These are phyloP conservation scores for Coemansia sp. DNA, from an alignment of 192 early-diverging fungal genomes.

Conservation along the genomic window DNA sequence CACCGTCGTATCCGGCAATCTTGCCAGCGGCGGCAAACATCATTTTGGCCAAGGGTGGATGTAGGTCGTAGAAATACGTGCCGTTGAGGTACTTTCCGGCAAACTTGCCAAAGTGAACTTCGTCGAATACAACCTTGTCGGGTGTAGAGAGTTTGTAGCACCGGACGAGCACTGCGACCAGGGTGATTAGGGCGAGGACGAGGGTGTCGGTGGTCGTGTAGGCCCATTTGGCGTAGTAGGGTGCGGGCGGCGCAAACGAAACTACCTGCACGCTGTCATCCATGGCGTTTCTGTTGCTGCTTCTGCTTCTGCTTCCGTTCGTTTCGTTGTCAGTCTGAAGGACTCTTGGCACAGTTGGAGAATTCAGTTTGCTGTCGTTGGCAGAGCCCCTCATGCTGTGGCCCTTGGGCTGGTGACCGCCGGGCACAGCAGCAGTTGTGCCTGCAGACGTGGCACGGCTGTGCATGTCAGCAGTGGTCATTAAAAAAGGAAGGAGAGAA, in stretches of 20 bases:
- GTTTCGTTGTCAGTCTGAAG: not conserved
- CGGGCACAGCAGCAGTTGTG: not conserved
- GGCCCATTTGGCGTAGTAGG: constrained; percentile 30
- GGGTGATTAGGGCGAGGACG: constrained; percentile 5
- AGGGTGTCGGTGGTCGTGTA: constrained; percentile 18
- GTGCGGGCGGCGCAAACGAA: constrained; percentile 3
- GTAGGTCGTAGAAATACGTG: constrained; percentile 92
- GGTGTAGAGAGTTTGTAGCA: constrained; percentile 37
- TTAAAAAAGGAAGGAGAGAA: constrained; percentile 7
- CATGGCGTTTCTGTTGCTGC: not conserved
- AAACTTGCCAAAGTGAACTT: too few species aligned
- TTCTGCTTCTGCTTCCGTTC: too few species aligned
- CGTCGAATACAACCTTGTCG: constrained; percentile 75
- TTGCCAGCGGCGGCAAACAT: constrained; percentile 77
- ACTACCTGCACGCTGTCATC: constrained; percentile 5
- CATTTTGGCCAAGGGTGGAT: constrained; percentile 94
- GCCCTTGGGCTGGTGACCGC: constrained; percentile 28
- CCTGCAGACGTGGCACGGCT: not conserved
- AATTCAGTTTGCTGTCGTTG: too few species aligned
- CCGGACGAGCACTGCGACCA: constrained; percentile 31
- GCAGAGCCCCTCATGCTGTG: constrained; percentile 22
- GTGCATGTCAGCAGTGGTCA: constrained; percentile 29
- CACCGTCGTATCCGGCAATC: constrained; percentile 86
- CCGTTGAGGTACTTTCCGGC: constrained; percentile 81
- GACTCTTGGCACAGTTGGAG: not conserved